Percentiles rank a stretch among this genome's conserved stretches.
Evolutionary conservation across 2,329 filamentous ascomycete genomes (phyloP).

Genomic region (Pestalotiopsis sp.): DNA sequence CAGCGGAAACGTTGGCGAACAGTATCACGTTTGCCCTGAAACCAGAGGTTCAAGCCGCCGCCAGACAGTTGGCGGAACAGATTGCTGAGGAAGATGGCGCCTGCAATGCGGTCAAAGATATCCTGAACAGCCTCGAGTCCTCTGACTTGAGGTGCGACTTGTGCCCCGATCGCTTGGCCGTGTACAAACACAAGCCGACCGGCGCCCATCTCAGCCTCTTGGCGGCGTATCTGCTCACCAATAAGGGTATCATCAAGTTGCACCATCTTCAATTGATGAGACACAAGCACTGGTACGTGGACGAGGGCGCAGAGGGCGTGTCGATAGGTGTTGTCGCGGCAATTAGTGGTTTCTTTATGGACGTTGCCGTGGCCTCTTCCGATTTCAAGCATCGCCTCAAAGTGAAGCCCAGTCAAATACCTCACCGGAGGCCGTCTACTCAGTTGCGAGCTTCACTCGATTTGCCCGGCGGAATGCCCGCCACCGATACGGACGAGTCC

Average conservation of each 20-base stretch:
- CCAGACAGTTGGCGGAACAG: slow-evolving; percentile 59
- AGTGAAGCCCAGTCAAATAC: neutral
- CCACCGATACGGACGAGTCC: neutral
- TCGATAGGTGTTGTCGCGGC: slow-evolving; percentile 3
- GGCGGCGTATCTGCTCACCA: slow-evolving; percentile 69
- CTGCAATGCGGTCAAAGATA: slow-evolving; percentile 65
- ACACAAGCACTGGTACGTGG: slow-evolving; percentile 16
- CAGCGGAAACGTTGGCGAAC: slow-evolving; percentile 55
- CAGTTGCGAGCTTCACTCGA: neutral
- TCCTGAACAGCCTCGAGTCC: slow-evolving; percentile 70
- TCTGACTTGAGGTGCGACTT: slow-evolving; percentile 70
- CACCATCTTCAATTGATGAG: slow-evolving; percentile 68
- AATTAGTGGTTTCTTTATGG: neutral
- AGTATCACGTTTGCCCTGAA: slow-evolving; percentile 56
- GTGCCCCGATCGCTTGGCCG: slow-evolving; percentile 67
- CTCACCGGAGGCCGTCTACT: neutral
- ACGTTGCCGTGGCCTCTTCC: neutral
- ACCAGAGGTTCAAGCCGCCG: slow-evolving; percentile 50
- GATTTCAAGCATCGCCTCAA: neutral
- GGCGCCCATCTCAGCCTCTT: slow-evolving; percentile 72
- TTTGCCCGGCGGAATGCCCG: neutral
- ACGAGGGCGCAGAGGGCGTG: slow-evolving; percentile 5
- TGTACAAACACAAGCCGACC: slow-evolving; percentile 74
- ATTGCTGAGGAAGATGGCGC: slow-evolving; percentile 70
- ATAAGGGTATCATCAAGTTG: slow-evolving; percentile 65